phyloP scores from a whole-genome alignment of 2,329 filamentous ascomycete species.

The Aspergillus sp. region DNA sequence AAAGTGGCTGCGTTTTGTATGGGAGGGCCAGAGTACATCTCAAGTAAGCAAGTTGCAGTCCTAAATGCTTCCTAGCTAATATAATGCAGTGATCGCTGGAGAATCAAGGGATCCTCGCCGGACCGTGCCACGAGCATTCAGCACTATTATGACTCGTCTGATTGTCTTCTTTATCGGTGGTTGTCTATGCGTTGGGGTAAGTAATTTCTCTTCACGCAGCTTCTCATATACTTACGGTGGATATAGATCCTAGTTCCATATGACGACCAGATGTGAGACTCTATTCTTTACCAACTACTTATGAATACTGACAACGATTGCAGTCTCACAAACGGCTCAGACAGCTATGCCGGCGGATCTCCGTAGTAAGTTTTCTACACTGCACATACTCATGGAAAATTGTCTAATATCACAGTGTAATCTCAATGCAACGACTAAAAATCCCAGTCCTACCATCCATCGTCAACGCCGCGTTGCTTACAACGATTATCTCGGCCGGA shows the following conservation, averaged over 20 bases:
- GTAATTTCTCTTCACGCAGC: neutral
- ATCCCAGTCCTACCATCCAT: slow-evolving; percentile 3
- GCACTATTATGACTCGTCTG: neutral
- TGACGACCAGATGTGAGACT: neutral
- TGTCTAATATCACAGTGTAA: neutral
- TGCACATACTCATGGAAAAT: neutral
- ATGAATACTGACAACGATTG: neutral
- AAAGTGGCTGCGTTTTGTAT: slow-evolving; percentile 2
- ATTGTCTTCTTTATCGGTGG: slow-evolving; percentile 5
- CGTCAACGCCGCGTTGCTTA: slow-evolving; percentile 2
- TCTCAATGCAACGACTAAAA: slow-evolving; percentile 3
- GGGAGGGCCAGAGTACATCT: slow-evolving; percentile 7
- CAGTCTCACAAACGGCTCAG: slow-evolving; percentile 1
- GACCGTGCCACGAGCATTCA: neutral
- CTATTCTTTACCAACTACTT: neutral
- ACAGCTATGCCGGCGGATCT: slow-evolving; percentile 1
- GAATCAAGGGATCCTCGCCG: neutral
- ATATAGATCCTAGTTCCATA: slow-evolving; percentile 1
- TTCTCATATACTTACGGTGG: neutral
- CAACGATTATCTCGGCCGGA: neutral
- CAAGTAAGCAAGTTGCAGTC: neutral
- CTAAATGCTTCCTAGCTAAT: neutral
- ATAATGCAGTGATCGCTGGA: neutral
- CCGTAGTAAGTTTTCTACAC: neutral
- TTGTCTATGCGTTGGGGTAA: neutral